Percentiles rank a stretch among this genome's conserved stretches.
These are phyloP conservation scores for Scedosporium minutisporum DNA, from an alignment of 2,329 filamentous ascomycete species.

Conservation along the genomic window DNA sequence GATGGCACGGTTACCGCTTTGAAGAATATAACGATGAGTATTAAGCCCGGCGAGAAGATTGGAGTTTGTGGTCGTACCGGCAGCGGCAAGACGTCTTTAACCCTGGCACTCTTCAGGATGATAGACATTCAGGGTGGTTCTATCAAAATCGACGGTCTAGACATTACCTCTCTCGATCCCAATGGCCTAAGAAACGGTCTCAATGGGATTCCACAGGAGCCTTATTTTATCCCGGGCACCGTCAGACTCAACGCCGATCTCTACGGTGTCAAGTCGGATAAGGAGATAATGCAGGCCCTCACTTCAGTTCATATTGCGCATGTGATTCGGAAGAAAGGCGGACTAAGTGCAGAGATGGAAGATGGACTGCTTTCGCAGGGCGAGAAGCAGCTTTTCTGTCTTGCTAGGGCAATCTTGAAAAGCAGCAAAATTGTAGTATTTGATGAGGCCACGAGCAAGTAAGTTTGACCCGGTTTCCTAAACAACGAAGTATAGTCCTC, in stretches of 20 bases:
- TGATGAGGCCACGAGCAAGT: slow-evolving; percentile 8
- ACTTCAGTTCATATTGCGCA: slow-evolving; percentile 32
- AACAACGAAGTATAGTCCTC: neutral
- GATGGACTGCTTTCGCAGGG: slow-evolving; percentile 25
- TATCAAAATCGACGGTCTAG: slow-evolving; percentile 32
- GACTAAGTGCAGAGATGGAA: slow-evolving; percentile 15
- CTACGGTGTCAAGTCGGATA: slow-evolving; percentile 20
- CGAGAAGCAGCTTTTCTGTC: slow-evolving; percentile 24
- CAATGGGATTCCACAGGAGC: slow-evolving; percentile 36
- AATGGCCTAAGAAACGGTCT: slow-evolving; percentile 17
- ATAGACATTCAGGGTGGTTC: slow-evolving; percentile 25
- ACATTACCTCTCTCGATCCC: slow-evolving; percentile 14
- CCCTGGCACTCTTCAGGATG: neutral
- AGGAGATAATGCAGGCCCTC: slow-evolving; percentile 29
- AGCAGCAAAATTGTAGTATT: neutral
- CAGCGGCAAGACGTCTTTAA: neutral
- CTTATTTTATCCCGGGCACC: slow-evolving; percentile 33
- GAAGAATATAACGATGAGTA: neutral
- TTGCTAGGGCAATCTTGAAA: slow-evolving; percentile 1
- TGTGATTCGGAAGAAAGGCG: slow-evolving; percentile 23
- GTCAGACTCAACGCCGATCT: slow-evolving; percentile 39
- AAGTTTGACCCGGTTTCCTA: neutral
- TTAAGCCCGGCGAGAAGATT: slow-evolving; percentile 6
- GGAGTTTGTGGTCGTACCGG: slow-evolving; percentile 10
- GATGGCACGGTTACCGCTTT: slow-evolving; percentile 1